These are phyloP conservation scores for Fusarium musae DNA, from an alignment of 2,329 filamentous ascomycete genomes.

Conservation along the genomic window DNA sequence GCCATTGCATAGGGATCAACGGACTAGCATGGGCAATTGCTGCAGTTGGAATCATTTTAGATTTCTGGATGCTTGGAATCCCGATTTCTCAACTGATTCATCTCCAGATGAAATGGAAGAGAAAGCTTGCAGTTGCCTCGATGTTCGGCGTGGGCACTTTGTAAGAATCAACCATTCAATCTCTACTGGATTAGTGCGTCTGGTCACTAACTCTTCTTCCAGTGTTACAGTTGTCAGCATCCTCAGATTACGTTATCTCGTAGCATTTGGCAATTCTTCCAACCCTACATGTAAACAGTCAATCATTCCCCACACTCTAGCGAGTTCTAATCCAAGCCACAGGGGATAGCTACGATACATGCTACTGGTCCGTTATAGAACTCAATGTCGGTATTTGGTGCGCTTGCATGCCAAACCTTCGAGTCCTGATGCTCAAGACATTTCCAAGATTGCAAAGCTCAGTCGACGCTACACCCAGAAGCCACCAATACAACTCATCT, in stretches of 20 bases:
- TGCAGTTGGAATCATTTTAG: background rate
- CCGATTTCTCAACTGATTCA: background rate
- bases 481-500: background rate
- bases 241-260: background rate
- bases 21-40: constrained; percentile 19
- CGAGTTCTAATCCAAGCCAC: background rate
- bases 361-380: constrained; percentile 18
- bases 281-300: constrained; percentile 13
- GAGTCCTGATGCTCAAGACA: background rate
- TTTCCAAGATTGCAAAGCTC: background rate
- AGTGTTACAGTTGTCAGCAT: constrained; percentile 17
- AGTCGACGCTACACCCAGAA: background rate
- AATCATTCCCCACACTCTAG: rapidly evolving
- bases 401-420: constrained; percentile 4
- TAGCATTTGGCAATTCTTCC: constrained; percentile 6
- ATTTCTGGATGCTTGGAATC: constrained; percentile 7
- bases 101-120: constrained; percentile 15
- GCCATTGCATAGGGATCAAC: constrained; percentile 10
- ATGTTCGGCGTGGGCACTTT: constrained; percentile 6
- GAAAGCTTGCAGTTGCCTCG: background rate
- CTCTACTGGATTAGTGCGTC: too few relatives aligned
- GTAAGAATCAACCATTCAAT: too few relatives aligned
- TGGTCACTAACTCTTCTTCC: background rate
- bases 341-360: constrained; percentile 14
- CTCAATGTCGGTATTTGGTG: constrained; percentile 8